Evolutionary conservation across 208 protist species (phyloP), one percentile per base, ranked within the genome.

Genomic region (Porcisia hertigi): DNA sequence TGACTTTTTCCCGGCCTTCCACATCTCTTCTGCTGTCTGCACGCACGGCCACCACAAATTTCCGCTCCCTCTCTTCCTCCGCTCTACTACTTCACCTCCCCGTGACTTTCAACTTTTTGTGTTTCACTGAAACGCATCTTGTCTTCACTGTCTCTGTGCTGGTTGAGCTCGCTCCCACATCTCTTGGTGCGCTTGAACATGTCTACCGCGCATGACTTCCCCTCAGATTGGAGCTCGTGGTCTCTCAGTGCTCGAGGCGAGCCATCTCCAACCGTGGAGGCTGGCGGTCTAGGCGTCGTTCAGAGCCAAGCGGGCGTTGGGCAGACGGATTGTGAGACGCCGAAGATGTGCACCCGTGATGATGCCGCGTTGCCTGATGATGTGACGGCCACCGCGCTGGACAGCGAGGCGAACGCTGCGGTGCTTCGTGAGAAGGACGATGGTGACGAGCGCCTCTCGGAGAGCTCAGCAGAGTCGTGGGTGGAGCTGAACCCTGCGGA

Each of bases 381-480:
- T 52, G 62, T 3, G 8, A 34, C 23, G 62, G 23, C 8, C 18
- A 52, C 39, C 7, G 47, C 1, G n/a, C 47, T 43, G 23, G 43
- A n/a, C 20, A 36, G 47, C 20, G 64, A 45, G 20, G n/a, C 11
- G 41, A 52, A 20, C 45, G 30, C 3, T 8, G 36, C 25, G 5
- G 18, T 6, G 9, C 60, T 2, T 63, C 69, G 45, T 45, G 54
- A 49, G 39, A 34, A 39, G 8, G 9, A 69, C 30, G 55, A 53
- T 41, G 59, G 34, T 20, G 69, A 30, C 20, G 69, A 74, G 5
- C 18, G 14, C 9, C 12, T 59, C 23, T 81, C 65, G 49, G 30
- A 60, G 41, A 62, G 54, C 14, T 73, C 77, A 6, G 63, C 65
- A 0, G 77, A 81, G 3, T 81, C 77, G 64, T 81, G 77, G 77